phyloP scores from a whole-genome alignment of 306 rosid genomes.

The Pueraria montana region DNA sequence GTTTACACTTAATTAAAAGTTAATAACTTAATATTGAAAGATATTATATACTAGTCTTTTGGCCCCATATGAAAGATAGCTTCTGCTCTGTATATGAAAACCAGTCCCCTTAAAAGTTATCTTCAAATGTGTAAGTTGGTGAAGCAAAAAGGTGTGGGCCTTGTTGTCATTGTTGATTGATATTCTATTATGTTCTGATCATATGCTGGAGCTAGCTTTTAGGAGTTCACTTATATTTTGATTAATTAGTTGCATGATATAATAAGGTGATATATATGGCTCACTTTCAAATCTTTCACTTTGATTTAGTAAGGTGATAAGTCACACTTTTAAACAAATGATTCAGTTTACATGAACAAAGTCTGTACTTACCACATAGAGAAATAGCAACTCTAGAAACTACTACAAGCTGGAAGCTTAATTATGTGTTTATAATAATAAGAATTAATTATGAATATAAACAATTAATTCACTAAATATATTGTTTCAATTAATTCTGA shows the following conservation, averaged over 20 bases:
- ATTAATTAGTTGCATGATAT: neutral
- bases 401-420: neutral
- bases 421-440: neutral
- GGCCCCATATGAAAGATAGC: constrained; percentile 5
- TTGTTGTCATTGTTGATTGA: neutral
- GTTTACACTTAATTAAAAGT: neutral
- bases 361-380: constrained; percentile 5
- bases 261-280: constrained; percentile 13
- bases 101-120: neutral
- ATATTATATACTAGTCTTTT: neutral
- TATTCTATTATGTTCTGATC: neutral
- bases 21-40: no score
- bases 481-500: neutral
- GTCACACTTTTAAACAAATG: constrained; percentile 41
- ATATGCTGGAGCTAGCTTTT: neutral
- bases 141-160: constrained; percentile 30
- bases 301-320: constrained; percentile 26
- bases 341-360: constrained; percentile 31
- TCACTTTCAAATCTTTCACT: constrained; percentile 40
- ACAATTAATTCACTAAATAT: neutral
- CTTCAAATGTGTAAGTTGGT: constrained; percentile 6
- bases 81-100: neutral
- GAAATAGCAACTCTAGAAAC: constrained; percentile 25
- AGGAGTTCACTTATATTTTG: constrained; percentile 9
- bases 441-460: neutral